These are phyloP conservation scores for Elaeagnus macrophylla DNA, from an alignment of 306 rosid genomes.

Conservation along the genomic window DNA sequence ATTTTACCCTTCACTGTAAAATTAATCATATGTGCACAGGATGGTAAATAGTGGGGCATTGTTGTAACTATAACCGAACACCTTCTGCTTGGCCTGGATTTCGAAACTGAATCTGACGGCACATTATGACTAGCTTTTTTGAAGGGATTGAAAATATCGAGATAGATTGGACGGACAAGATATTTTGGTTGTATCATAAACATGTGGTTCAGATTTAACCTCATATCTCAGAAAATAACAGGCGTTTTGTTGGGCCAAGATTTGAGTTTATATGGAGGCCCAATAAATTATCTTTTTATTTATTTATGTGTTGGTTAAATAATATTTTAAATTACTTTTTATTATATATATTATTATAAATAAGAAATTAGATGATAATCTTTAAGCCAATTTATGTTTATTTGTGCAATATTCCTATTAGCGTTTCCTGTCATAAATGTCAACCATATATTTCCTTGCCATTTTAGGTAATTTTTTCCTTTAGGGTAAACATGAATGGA, in stretches of 20 bases:
- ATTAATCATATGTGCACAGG: neutral
- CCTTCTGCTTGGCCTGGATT: constrained; percentile 39
- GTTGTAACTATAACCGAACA: neutral
- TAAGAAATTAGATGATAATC: no score
- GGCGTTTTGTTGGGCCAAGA: neutral
- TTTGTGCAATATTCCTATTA: no score
- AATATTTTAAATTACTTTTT: no score
- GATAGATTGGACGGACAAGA: constrained; percentile 44
- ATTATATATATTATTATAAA: no score
- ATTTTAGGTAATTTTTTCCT: no score
- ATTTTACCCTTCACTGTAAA: constrained; percentile 5
- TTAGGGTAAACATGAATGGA: no score
- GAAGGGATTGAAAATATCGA: constrained; percentile 37
- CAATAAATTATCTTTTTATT: neutral
- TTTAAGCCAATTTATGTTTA: no score
- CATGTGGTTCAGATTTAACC: constrained; percentile 31
- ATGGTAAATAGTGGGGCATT: constrained; percentile 1
- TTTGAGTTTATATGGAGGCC: constrained; percentile 11
- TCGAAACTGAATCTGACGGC: constrained; percentile 76
- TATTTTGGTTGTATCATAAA: constrained; percentile 3
- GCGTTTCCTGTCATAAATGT: no score
- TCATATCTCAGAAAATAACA: neutral
- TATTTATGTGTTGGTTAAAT: no score
- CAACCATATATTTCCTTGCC: no score
- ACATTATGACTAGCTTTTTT: constrained; percentile 51